Evolutionary conservation across 2,329 filamentous ascomycete genomes (phyloP).

Genomic region (Botrytis aclada): DNA sequence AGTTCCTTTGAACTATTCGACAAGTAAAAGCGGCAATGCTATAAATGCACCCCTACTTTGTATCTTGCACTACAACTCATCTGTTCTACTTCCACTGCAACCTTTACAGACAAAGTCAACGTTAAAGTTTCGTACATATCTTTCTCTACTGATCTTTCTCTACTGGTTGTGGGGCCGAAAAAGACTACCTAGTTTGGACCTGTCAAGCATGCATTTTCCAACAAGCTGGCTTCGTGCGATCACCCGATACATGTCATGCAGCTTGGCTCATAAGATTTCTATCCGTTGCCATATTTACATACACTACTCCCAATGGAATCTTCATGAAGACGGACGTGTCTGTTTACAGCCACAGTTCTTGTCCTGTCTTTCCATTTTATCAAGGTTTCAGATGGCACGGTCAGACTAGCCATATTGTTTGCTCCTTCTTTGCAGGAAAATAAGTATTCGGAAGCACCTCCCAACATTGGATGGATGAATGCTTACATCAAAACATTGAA

Average conservation of each 20-base stretch:
- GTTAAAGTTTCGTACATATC: not conserved
- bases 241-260: constrained; percentile 4
- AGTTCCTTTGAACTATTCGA: not conserved
- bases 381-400: not conserved
- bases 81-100: not conserved
- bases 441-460: constrained; percentile 5
- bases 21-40: not conserved
- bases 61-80: not conserved
- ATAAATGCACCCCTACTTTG: not conserved
- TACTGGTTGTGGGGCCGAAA: not conserved
- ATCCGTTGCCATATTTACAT: constrained; percentile 1
- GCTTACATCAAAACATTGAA: not conserved
- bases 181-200: not conserved
- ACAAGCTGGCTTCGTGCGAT: constrained; percentile 11
- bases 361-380: not conserved
- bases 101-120: not conserved
- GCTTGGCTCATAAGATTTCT: not conserved
- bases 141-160: not conserved
- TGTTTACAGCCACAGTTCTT: constrained; percentile 1
- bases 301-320: not conserved
- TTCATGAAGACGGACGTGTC: not conserved
- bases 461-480: not conserved
- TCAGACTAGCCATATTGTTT: not conserved
- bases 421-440: constrained; percentile 4
- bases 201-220: not conserved